Percentiles rank a stretch among this genome's conserved stretches.
phyloP scores from a whole-genome alignment of 164 flowering plant species.

The Sextonia rubra region DNA sequence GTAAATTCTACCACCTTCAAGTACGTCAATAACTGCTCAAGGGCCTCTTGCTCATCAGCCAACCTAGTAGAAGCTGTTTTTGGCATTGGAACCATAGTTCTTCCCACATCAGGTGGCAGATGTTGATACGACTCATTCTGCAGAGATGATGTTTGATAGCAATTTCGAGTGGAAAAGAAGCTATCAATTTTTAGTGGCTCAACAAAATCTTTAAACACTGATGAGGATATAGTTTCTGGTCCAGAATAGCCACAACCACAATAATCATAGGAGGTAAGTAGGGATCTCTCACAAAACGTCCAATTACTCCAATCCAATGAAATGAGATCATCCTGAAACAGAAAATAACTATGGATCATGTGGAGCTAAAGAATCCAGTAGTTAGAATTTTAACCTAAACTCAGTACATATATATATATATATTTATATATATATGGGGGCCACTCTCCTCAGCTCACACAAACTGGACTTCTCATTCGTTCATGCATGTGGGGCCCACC shows the following conservation, averaged over 20 bases:
- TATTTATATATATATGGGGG: no score
- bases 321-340: slow-evolving; percentile 44
- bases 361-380: background rate
- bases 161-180: slow-evolving; percentile 17
- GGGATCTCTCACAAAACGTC: slow-evolving; percentile 42
- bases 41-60: slow-evolving; percentile 21
- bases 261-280: slow-evolving; percentile 7
- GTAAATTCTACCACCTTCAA: slow-evolving; percentile 21
- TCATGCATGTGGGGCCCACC: no score
- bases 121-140: slow-evolving; percentile 14
- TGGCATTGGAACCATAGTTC: slow-evolving; percentile 7
- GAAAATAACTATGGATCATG: background rate
- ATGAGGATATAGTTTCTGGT: slow-evolving; percentile 22
- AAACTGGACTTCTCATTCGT: no score
- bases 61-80: slow-evolving; percentile 10
- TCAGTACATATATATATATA: no score
- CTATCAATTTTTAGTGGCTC: slow-evolving; percentile 41
- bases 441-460: no score
- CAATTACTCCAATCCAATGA: slow-evolving; percentile 70
- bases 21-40: slow-evolving; percentile 11
- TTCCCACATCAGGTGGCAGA: slow-evolving; percentile 12
- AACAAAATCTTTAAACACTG: slow-evolving; percentile 34
- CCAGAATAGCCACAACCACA: slow-evolving; percentile 11
- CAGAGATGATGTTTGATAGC: slow-evolving; percentile 11
- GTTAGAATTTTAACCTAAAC: background rate